Percentiles rank a stretch among this genome's conserved stretches.
Conservation (phyloP, 2,329 filamentous ascomycete species). For the Escovopsis sp. region DNA sequence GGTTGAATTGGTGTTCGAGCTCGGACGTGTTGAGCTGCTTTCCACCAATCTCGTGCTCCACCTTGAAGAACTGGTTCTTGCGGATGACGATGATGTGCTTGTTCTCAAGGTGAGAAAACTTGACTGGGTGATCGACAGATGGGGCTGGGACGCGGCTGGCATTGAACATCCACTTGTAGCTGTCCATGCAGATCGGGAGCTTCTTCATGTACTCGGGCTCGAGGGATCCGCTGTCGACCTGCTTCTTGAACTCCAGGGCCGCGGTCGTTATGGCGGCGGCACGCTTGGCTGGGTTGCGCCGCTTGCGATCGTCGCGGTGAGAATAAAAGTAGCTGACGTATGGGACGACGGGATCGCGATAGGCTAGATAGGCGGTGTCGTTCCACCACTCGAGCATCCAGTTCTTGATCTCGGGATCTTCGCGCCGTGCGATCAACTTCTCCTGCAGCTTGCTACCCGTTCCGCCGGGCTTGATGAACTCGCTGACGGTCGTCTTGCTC, state of each 20-base stretch:
- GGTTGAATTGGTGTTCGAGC: constrained; percentile 77
- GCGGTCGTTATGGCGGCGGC: constrained; percentile 81
- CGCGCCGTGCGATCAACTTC: constrained; percentile 63
- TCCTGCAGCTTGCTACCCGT: constrained; percentile 75
- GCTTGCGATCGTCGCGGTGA: constrained; percentile 79
- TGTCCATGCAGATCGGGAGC: constrained; percentile 94
- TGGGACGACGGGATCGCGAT: constrained; percentile 89
- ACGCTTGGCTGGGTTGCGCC: constrained; percentile 79
- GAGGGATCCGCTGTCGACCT: constrained; percentile 66
- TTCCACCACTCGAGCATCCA: constrained; percentile 99
- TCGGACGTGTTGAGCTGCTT: constrained; percentile 78
- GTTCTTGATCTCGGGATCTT: constrained; percentile 72
- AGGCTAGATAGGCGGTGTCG: constrained; percentile 76
- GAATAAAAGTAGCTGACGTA: constrained; percentile 99
- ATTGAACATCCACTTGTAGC: constrained; percentile 99
- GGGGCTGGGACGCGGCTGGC: constrained; percentile 70
- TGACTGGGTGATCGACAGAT: constrained; percentile 68
- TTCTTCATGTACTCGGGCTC: constrained; percentile 99
- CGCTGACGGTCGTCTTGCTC: constrained; percentile 71
- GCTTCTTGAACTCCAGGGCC: constrained; percentile 83
- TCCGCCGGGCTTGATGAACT: constrained; percentile 79
- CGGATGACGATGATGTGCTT: constrained; percentile 81
- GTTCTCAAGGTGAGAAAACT: constrained; percentile 60
- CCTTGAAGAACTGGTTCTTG: constrained; percentile 97
- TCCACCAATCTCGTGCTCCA: constrained; percentile 66